Percentiles rank a stretch among this genome's conserved stretches.
These are phyloP conservation scores for Magnolia sinica DNA, from an alignment of 164 flowering plant genomes.

Conservation along the genomic window DNA sequence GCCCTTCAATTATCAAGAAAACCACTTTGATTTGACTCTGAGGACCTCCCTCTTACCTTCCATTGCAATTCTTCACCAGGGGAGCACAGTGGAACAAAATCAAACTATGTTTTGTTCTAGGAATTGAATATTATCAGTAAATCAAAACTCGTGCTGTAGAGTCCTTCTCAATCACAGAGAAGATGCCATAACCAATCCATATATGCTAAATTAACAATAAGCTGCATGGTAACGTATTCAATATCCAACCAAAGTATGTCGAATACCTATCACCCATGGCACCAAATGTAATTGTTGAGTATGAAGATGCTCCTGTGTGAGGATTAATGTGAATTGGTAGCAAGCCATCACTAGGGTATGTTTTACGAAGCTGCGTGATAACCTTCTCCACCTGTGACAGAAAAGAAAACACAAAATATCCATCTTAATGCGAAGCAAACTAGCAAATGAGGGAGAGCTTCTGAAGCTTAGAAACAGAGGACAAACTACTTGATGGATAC, in stretches of 20 bases:
- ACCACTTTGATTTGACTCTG: too few species aligned
- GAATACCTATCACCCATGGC: conserved; percentile 99
- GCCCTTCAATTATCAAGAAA: too few species aligned
- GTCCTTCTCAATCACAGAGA: too few species aligned
- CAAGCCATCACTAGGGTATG: conserved; percentile 86
- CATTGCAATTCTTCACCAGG: too few species aligned
- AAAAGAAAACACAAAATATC: not conserved
- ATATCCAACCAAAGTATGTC: not conserved
- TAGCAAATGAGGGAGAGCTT: not conserved
- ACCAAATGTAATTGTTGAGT: conserved; percentile 89
- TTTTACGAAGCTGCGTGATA: conserved; percentile 57
- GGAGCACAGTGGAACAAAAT: too few species aligned
- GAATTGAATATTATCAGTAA: too few species aligned
- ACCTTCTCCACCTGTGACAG: conserved; percentile 77
- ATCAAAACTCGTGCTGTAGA: too few species aligned
- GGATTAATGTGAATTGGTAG: conserved; percentile 89
- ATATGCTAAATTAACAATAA: too few species aligned
- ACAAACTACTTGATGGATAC: not conserved
- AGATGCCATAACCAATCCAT: too few species aligned
- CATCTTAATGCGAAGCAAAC: not conserved
- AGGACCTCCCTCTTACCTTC: too few species aligned
- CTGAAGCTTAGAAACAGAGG: not conserved
- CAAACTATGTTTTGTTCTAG: too few species aligned
- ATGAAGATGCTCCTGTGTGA: conserved; percentile 49
- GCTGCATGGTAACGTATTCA: not conserved